Evolutionary conservation across 495 filamentous ascomycete genomes (phyloP).

Genomic region (Baudoinia panamericana): DNA sequence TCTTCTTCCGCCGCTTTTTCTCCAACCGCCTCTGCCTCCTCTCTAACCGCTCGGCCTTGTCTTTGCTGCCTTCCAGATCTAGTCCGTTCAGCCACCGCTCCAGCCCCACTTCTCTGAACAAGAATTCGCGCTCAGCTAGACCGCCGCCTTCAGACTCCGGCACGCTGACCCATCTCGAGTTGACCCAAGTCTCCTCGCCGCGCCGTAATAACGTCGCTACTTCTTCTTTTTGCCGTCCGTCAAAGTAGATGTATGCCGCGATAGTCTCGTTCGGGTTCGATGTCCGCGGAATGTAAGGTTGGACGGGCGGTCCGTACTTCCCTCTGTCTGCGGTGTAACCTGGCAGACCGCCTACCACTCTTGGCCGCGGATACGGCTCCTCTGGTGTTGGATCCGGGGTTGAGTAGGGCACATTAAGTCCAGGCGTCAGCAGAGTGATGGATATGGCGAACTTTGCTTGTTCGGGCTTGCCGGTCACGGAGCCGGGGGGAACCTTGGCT

Average conservation of each 20-base stretch:
- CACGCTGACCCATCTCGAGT: conserved; percentile 92
- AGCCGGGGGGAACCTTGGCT: conserved; percentile 56
- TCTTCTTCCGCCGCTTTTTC: conserved; percentile 62
- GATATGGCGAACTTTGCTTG: conserved; percentile 92
- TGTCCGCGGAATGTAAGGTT: conserved; percentile 78
- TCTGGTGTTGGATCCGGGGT: conserved; percentile 58
- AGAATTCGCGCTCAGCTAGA: conserved; percentile 88
- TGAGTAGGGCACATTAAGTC: conserved; percentile 79
- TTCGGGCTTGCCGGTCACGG: conserved; percentile 60
- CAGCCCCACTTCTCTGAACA: conserved; percentile 93
- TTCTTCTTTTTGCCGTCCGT: conserved; percentile 88
- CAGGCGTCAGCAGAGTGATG: conserved; percentile 84
- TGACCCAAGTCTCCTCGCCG: conserved; percentile 98
- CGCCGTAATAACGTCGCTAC: conserved; percentile 85
- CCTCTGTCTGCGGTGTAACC: conserved; percentile 42
- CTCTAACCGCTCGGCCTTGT: conserved; percentile 80
- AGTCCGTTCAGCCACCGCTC: conserved; percentile 93
- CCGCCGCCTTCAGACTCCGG: conserved; percentile 83
- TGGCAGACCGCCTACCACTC: conserved; percentile 60
- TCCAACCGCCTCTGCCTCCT: conserved; percentile 75
- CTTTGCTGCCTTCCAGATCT: conserved; percentile 64
- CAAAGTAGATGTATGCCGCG: conserved; percentile 97
- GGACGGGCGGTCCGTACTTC: conserved; percentile 45
- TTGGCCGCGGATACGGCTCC: conserved; percentile 62
- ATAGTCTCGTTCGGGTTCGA: conserved; percentile 88